A percentile compares a stretch with the other conserved stretches of the same genome.
Conservation (phyloP, 2,329 filamentous ascomycete species). For the Nothophoma quercina region DNA sequence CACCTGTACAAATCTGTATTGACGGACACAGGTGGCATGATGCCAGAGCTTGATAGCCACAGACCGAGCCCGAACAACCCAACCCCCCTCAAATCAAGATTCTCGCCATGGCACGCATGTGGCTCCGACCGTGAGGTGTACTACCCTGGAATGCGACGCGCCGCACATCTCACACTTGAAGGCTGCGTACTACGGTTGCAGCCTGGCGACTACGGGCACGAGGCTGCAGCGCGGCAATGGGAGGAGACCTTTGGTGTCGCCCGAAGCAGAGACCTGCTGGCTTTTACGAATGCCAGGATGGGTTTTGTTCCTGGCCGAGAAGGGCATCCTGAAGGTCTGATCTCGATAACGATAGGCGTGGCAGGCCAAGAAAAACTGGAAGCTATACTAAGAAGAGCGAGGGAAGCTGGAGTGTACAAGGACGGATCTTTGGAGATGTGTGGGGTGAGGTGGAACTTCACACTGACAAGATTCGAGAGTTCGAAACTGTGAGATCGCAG, state of each 20-base stretch:
- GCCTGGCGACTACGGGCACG: constrained; percentile 47
- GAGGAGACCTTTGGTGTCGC: constrained; percentile 50
- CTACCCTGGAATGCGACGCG: constrained; percentile 47
- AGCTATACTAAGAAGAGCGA: constrained; percentile 44
- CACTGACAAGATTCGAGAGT: constrained; percentile 28
- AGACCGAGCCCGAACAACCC: constrained; percentile 42
- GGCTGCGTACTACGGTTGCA: constrained; percentile 48
- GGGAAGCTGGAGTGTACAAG: constrained; percentile 38
- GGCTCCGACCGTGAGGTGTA: constrained; percentile 49
- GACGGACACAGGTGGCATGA: constrained; percentile 48
- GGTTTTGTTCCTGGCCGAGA: constrained; percentile 47
- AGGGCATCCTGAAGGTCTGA: constrained; percentile 47
- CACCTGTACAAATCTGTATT: no score
- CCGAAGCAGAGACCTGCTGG: constrained; percentile 53
- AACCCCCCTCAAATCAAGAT: constrained; percentile 47
- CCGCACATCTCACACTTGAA: constrained; percentile 47
- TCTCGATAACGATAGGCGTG: constrained; percentile 51
- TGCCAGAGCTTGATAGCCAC: constrained; percentile 55
- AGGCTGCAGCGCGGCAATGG: constrained; percentile 52
- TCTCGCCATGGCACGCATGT: constrained; percentile 57
- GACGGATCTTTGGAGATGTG: constrained; percentile 49
- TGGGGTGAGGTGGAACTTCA: constrained; percentile 50
- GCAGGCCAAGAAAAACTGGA: constrained; percentile 43
- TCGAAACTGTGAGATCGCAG: constrained; percentile 38
- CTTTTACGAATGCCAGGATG: constrained; percentile 45